Conservation (phyloP, 2,329 filamentous ascomycete genomes). For the Raffaelea albimanens region DNA sequence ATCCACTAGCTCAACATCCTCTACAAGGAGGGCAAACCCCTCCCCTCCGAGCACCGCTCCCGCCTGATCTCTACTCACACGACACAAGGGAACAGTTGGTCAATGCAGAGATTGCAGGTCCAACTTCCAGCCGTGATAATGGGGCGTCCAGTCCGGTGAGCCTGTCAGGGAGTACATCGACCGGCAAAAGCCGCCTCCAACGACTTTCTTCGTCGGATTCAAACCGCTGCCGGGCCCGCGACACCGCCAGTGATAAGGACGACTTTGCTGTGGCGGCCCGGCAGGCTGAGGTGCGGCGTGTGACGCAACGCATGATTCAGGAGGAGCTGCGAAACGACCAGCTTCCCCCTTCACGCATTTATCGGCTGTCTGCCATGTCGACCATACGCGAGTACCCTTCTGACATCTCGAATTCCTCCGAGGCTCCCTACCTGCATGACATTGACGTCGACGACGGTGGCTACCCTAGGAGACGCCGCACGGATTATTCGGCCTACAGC, state of each 20-base stretch:
- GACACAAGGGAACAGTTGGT: too few relatives aligned
- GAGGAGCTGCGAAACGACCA: slow-evolving; percentile 43
- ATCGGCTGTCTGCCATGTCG: slow-evolving; percentile 10
- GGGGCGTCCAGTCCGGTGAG: slow-evolving; percentile 30
- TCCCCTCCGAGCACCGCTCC: too few relatives aligned
- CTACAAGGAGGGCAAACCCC: background rate
- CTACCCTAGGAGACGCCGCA: background rate
- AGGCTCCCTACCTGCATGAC: background rate
- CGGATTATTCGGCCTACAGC: background rate
- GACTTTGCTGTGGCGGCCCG: slow-evolving; percentile 38
- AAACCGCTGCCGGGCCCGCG: slow-evolving; percentile 29
- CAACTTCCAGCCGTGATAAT: too few relatives aligned
- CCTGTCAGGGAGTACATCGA: too few relatives aligned
- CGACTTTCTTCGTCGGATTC: slow-evolving; percentile 36
- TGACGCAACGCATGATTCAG: slow-evolving; percentile 48
- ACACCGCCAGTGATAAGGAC: slow-evolving; percentile 35
- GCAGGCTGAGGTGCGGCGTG: slow-evolving; percentile 44
- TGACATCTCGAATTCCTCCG: background rate
- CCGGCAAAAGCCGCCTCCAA: slow-evolving; percentile 36
- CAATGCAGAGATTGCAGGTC: too few relatives aligned
- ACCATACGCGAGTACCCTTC: slow-evolving; percentile 13
- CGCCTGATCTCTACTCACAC: too few relatives aligned
- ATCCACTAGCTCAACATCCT: background rate
- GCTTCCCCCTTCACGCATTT: slow-evolving; percentile 2
- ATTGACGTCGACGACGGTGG: background rate